Base-by-base conservation (phyloP, 345 rosid genomes). In the Luvunga scandens region DNA sequence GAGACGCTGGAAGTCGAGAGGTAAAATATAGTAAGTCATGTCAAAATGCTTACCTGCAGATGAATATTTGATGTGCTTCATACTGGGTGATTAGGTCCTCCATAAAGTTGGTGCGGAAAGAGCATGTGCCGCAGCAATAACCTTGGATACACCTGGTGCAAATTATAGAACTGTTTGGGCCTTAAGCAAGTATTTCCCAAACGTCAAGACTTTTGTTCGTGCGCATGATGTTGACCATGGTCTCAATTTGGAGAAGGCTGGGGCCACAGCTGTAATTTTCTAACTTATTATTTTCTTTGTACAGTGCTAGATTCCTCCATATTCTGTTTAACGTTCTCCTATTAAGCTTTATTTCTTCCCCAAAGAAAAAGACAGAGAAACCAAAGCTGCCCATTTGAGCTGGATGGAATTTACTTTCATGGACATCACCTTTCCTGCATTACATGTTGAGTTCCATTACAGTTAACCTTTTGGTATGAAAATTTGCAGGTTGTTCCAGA, bases 121-220 rank as follows among this genome's bases (percentile, higher is more conserved):
- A 87, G 99, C 99, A 2, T 92, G 98, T 80, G 97, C 99, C 71
- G 98, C 98, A 12, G 99, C 97, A 80, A 87, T 95, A 77, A 92
- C 99, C 73, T 81, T 95, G 82, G 99, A 95, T 81, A 83, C 97
- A 75, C 98, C 99, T 53, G 99, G 99, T 85, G 98, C 99, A 84
- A 95, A 95, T 79, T 95, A 93, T 86, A 90, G 99, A 89, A 90
- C 98, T 84, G 99, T 95, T 55, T 95, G 99, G 99, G 99, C 99
- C 77, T 84, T 95, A 81, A 95, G 86, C 97, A 95, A 95, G 93
- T 87, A 92, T 79, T 95, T 90, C 82, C 99, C 99, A 60, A 93
- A 95, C 22, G 97, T 93, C 81, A 95, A 93, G 77, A 95, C 99
- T 62, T 95, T 91, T 82, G 99, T 95, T 34, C 98, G 98, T 75